phyloP scores from a whole-genome alignment of 2,329 filamentous ascomycete species.

The Orbilia blumenaviensis region DNA sequence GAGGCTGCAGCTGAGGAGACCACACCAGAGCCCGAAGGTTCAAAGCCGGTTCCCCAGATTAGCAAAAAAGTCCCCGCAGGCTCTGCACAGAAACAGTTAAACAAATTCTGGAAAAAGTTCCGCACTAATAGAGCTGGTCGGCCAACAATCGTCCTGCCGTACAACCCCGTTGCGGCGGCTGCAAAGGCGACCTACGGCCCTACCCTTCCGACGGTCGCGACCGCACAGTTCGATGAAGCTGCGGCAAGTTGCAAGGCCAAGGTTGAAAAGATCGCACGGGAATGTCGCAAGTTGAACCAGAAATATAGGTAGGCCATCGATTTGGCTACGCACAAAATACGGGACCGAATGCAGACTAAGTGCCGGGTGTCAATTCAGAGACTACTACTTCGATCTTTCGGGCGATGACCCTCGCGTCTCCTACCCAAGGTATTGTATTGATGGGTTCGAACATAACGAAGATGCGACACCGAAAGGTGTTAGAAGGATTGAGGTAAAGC shows the following conservation, averaged over 20 bases:
- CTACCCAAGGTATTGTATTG: conserved; percentile 64
- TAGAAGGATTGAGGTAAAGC: conserved; percentile 55
- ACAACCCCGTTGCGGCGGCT: conserved; percentile 17
- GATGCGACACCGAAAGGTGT: conserved; percentile 53
- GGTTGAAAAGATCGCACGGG: conserved; percentile 69
- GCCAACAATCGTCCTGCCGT: conserved; percentile 37
- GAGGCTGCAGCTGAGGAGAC: neutral
- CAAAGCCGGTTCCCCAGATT: conserved; percentile 27
- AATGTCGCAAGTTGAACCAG: conserved; percentile 79
- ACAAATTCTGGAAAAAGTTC: conserved; percentile 49
- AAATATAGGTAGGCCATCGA: conserved; percentile 71
- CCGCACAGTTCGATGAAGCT: conserved; percentile 54
- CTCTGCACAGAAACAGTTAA: conserved; percentile 40
- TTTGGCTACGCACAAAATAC: neutral
- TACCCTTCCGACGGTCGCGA: conserved; percentile 49
- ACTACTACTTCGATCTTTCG: conserved; percentile 75
- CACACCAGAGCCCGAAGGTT: neutral
- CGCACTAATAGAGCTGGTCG: conserved; percentile 28
- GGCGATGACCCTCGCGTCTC: conserved; percentile 54
- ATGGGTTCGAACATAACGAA: conserved; percentile 62
- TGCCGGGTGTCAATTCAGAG: no score
- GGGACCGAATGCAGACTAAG: neutral
- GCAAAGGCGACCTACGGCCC: conserved; percentile 22
- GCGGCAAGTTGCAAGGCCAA: conserved; percentile 59
- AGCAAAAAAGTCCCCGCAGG: conserved; percentile 27